Percentiles rank a stretch among this genome's conserved stretches.
Conservation (phyloP, 2,329 filamentous ascomycete species). For the Ramichloridium luteum region DNA sequence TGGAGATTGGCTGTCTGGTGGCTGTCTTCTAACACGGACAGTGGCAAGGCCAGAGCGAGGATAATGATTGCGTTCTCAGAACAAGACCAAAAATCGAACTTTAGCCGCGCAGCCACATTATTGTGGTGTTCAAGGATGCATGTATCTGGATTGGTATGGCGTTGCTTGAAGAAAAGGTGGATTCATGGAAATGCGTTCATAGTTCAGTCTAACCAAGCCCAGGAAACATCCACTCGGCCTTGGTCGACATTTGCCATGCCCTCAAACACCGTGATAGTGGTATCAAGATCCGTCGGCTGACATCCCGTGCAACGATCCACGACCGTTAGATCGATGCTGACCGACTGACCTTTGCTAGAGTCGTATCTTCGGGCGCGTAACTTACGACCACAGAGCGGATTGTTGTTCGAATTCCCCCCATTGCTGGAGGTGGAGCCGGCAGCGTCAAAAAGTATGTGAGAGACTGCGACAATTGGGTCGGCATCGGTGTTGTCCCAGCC, state of each 20-base stretch:
- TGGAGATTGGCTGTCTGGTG: no score
- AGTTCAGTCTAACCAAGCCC: constrained; percentile 25
- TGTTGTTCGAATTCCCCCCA: constrained; percentile 43
- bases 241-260: constrained; percentile 28
- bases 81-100: no score
- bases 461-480: constrained; percentile 55
- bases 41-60: no score
- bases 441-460: constrained; percentile 54
- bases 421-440: constrained; percentile 27
- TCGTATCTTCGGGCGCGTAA: constrained; percentile 48
- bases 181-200: no score
- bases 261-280: constrained; percentile 37
- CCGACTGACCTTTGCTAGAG: constrained; percentile 32
- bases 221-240: constrained; percentile 22
- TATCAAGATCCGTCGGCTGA: constrained; percentile 36
- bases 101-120: no score
- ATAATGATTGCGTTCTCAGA: no score
- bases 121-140: no score
- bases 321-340: constrained; percentile 49
- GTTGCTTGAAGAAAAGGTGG: no score
- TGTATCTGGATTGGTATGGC: no score
- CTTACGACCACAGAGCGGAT: constrained; percentile 54
- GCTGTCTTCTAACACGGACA: no score
- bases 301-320: constrained; percentile 54
- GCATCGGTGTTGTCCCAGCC: constrained; percentile 42